Percentiles rank a stretch among this genome's conserved stretches.
phyloP scores from a whole-genome alignment of 805 yeast species.

The Yamadazyma endophytica region DNA sequence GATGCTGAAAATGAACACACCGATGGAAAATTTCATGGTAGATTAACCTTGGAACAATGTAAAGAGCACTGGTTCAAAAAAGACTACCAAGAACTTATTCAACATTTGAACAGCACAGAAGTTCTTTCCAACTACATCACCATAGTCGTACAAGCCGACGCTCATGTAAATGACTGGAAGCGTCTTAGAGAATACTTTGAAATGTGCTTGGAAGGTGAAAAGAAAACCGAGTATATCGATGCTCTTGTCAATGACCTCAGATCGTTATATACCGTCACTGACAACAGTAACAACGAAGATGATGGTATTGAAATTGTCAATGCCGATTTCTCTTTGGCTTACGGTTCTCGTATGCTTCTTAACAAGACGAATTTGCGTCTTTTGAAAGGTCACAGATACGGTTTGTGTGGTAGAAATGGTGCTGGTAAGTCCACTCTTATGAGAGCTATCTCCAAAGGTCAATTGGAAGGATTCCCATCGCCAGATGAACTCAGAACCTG shows the following conservation, averaged over 20 bases:
- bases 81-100: slow-evolving; percentile 6
- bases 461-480: slow-evolving; percentile 95
- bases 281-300: slow-evolving; percentile 48
- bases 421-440: slow-evolving; percentile 97
- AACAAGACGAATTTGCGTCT: slow-evolving; percentile 88
- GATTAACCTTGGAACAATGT: slow-evolving; percentile 57
- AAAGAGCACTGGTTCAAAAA: slow-evolving; percentile 31
- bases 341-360: slow-evolving; percentile 94
- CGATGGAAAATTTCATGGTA: slow-evolving; percentile 74
- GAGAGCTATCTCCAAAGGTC: slow-evolving; percentile 96
- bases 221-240: slow-evolving; percentile 37
- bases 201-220: slow-evolving; percentile 26
- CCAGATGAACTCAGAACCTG: slow-evolving; percentile 84
- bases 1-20: slow-evolving; percentile 71
- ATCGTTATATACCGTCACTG: slow-evolving; percentile 44
- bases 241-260: slow-evolving; percentile 46
- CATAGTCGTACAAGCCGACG: slow-evolving; percentile 33
- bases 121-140: slow-evolving; percentile 46
- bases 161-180: slow-evolving; percentile 44
- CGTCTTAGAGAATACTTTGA: slow-evolving; percentile 51
- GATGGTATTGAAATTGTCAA: slow-evolving; percentile 86
- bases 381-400: slow-evolving; percentile 93
- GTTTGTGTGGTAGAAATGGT: slow-evolving; percentile 97
- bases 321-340: slow-evolving; percentile 92
- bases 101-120: slow-evolving; percentile 24